phyloP scores from a whole-genome alignment of 352 stramenopile species.

The Pythium biforme region DNA sequence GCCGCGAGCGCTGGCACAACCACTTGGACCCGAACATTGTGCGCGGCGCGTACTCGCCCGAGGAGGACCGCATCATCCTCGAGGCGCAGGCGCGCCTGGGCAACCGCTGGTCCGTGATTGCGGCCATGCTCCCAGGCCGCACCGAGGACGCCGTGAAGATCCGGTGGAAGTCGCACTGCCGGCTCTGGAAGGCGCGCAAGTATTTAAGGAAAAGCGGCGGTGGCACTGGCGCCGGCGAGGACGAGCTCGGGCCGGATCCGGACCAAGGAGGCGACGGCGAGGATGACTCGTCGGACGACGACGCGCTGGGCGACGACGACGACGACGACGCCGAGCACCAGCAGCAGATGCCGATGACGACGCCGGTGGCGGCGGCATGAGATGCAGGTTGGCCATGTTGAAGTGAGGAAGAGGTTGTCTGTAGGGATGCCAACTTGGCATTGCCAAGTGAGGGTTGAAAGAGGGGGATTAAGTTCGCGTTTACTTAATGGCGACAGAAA shows the following conservation, averaged over 20 bases:
- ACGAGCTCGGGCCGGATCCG: constrained; percentile 3
- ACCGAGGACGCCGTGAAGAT: constrained; percentile 93
- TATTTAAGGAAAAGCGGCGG: constrained; percentile 67
- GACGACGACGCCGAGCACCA: constrained; percentile 5
- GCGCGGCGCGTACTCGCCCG: constrained; percentile 82
- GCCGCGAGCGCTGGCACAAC: constrained; percentile 89
- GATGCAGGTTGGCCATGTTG: not conserved
- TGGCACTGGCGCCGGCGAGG: constrained; percentile 7
- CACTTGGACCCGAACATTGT: constrained; percentile 88
- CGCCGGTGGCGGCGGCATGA: constrained; percentile 6
- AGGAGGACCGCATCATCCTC: constrained; percentile 89
- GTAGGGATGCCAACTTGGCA: too few relatives aligned
- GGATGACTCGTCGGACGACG: constrained; percentile 19
- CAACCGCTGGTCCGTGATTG: constrained; percentile 91
- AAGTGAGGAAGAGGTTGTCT: too few relatives aligned
- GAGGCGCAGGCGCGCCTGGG: constrained; percentile 82
- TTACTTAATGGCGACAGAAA: constrained; percentile 21
- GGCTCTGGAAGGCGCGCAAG: constrained; percentile 78
- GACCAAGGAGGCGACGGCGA: constrained; percentile 4
- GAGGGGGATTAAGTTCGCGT: constrained; percentile 21
- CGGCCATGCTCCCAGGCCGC: constrained; percentile 80
- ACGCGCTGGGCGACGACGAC: constrained; percentile 2
- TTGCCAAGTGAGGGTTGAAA: too few relatives aligned
- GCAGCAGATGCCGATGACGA: not conserved
- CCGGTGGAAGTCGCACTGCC: constrained; percentile 89